Conservation (phyloP, 208 protist species). For the Leishmania guyanensis region DNA sequence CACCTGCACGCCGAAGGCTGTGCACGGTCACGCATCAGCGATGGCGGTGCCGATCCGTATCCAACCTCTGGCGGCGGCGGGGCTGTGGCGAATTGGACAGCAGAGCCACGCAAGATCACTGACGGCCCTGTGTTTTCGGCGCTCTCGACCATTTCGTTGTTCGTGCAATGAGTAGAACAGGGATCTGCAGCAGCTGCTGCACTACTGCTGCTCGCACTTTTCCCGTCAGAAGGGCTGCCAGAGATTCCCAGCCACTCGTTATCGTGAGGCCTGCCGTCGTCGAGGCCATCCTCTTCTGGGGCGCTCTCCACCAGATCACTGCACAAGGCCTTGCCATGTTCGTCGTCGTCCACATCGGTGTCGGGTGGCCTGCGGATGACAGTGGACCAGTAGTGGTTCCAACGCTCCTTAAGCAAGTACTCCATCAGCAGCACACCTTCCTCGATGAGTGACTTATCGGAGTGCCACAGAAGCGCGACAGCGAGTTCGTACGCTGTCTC, state of each 20-base stretch:
- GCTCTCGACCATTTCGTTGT: no score
- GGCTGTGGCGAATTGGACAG: slow-evolving; percentile 27
- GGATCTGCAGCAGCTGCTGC: background rate
- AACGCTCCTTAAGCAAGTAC: slow-evolving; percentile 51
- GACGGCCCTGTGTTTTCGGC: background rate
- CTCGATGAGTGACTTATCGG: slow-evolving; percentile 42
- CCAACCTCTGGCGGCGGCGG: slow-evolving; percentile 32
- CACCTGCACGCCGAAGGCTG: background rate
- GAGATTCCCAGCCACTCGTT: background rate
- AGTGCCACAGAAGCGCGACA: slow-evolving; percentile 69
- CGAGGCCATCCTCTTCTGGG: background rate
- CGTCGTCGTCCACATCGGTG: background rate
- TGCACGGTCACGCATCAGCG: slow-evolving; percentile 12
- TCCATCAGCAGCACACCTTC: slow-evolving; percentile 79
- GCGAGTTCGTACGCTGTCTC: slow-evolving; percentile 63
- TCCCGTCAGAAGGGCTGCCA: background rate
- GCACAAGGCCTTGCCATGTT: background rate
- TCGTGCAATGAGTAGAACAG: background rate
- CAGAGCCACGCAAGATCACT: slow-evolving; percentile 3
- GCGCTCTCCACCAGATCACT: background rate
- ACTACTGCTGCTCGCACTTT: background rate
- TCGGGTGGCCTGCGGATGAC: slow-evolving; percentile 11
- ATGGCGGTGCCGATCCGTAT: slow-evolving; percentile 12
- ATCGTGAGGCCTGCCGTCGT: background rate
- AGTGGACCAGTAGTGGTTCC: slow-evolving; percentile 46